A percentile compares a stretch with the other conserved stretches of the same genome.
phyloP scores from a whole-genome alignment of 176 grass and related monocot species.

The Aegilops umbellulata region DNA sequence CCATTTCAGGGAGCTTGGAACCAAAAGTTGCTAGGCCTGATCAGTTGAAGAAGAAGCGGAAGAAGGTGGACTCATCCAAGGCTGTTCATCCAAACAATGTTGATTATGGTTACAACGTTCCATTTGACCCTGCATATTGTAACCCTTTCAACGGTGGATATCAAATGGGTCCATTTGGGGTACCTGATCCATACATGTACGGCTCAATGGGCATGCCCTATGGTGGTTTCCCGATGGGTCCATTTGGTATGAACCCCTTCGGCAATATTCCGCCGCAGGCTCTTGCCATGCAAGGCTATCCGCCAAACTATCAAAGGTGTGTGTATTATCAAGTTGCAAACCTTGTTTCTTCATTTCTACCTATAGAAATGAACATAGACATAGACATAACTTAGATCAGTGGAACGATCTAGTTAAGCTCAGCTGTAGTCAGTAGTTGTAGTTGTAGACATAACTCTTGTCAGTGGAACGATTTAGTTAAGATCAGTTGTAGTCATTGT shows the following conservation, averaged over 20 bases:
- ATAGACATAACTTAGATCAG: no score
- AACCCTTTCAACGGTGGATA: conserved; percentile 34
- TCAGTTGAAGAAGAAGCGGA: conserved; percentile 37
- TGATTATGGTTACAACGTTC: conserved; percentile 23
- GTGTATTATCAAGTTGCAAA: background rate
- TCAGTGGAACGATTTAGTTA: no score
- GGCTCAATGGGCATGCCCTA: conserved; percentile 28
- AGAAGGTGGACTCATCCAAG: conserved; percentile 35
- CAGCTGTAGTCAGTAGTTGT: no score
- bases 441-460: no score
- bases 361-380: background rate
- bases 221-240: conserved; percentile 23
- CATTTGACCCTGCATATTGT: conserved; percentile 39
- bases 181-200: conserved; percentile 41
- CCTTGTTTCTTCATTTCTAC: background rate
- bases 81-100: conserved; percentile 16
- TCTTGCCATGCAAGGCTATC: conserved; percentile 35
- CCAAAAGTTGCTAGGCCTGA: conserved; percentile 8
- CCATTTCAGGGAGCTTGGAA: conserved; percentile 17
- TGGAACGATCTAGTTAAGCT: no score
- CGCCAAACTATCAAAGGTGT: conserved; percentile 30
- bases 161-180: conserved; percentile 1
- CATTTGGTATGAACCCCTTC: conserved; percentile 14
- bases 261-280: conserved; percentile 6
- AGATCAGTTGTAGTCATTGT: no score